phyloP scores from a whole-genome alignment of 306 rosid genomes.

The Lathyrus sativus region DNA sequence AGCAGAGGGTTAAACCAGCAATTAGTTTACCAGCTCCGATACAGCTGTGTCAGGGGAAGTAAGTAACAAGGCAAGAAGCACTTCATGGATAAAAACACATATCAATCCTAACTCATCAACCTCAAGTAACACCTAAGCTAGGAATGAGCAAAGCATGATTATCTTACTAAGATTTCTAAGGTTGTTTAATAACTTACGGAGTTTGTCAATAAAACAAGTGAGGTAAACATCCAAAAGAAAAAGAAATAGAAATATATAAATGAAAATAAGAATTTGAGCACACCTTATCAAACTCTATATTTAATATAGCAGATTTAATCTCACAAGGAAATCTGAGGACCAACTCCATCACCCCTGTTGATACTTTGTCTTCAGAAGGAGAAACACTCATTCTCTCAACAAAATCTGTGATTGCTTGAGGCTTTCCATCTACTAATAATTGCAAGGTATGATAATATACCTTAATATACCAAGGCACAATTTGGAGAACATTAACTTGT shows the following conservation, averaged over 20 bases:
- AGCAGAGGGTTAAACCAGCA: background rate
- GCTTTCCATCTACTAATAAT: conserved; percentile 63
- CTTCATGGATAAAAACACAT: background rate
- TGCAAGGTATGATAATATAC: conserved; percentile 81
- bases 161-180: conserved; percentile 13
- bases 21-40: background rate
- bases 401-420: conserved; percentile 53
- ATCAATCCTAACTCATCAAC: background rate
- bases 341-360: conserved; percentile 84
- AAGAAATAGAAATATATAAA: conserved; percentile 23
- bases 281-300: conserved; percentile 88
- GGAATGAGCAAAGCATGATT: background rate
- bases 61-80: background rate
- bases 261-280: conserved; percentile 21
- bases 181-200: conserved; percentile 1
- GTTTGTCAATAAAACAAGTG: conserved; percentile 22
- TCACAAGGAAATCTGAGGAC: conserved; percentile 80
- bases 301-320: conserved; percentile 67
- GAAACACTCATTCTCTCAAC: conserved; percentile 78
- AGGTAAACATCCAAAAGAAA: conserved; percentile 6
- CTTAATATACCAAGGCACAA: conserved; percentile 97
- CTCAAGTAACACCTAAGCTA: conserved; percentile 1
- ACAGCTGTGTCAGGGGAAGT: background rate
- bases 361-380: conserved; percentile 92
- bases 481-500: conserved; percentile 81